Evolutionary conservation across 176 grass and related monocot genomes (phyloP).

Genomic region (Tillandsia fasciculata): DNA sequence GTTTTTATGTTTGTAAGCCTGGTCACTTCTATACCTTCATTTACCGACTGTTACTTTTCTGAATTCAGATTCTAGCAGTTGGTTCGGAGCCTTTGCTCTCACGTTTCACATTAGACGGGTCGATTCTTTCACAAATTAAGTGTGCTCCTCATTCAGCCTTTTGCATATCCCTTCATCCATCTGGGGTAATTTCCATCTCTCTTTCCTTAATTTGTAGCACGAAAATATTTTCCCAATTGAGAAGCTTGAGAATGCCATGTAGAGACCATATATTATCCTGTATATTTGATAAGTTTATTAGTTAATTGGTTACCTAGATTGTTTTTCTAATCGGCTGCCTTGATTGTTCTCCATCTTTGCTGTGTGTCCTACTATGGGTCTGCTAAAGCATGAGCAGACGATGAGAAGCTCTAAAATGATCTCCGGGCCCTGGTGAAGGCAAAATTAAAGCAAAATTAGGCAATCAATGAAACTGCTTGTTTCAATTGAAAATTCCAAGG

Average conservation of each 20-base stretch:
- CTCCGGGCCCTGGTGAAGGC: too few species aligned
- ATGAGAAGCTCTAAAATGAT: too few species aligned
- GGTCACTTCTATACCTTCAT: not conserved
- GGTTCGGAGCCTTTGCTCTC: slow-evolving; percentile 70
- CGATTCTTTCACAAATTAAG: slow-evolving; percentile 79
- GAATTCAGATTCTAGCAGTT: slow-evolving; percentile 66
- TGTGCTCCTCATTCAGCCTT: slow-evolving; percentile 77
- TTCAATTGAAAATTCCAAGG: too few species aligned
- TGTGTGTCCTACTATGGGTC: too few species aligned
- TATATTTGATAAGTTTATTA: too few species aligned
- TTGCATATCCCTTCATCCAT: slow-evolving; percentile 68
- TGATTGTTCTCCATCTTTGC: too few species aligned
- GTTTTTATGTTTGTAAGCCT: not conserved
- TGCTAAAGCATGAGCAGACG: too few species aligned
- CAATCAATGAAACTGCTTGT: too few species aligned
- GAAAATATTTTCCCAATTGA: slow-evolving; percentile 5
- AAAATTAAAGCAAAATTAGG: too few species aligned
- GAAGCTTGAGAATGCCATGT: not conserved
- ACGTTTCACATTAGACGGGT: slow-evolving; percentile 57
- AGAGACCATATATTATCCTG: not conserved
- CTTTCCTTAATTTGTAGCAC: not conserved
- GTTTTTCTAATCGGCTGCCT: too few species aligned
- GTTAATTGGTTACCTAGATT: too few species aligned
- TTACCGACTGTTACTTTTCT: not conserved
- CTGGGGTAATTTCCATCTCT: slow-evolving; percentile 45